phyloP scores from a whole-genome alignment of 108 stramenopile genomes.

The Pelagomonas calceolata region DNA sequence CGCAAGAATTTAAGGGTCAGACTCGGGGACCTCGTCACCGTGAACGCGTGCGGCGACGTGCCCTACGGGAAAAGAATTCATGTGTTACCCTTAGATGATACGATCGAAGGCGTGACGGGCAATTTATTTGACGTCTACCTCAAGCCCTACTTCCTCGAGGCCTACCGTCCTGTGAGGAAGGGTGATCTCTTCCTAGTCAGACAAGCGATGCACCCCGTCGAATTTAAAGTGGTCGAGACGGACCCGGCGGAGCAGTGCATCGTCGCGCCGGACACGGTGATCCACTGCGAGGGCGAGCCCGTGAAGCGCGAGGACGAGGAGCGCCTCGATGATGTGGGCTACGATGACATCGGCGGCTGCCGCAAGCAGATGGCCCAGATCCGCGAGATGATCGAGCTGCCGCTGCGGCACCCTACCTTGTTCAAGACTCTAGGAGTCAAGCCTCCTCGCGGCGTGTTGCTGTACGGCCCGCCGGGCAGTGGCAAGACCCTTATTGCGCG shows the following conservation, averaged over 20 bases:
- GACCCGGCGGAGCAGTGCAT: conserved; percentile 94
- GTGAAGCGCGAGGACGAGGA: conserved; percentile 98
- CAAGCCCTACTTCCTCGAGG: conserved; percentile 99
- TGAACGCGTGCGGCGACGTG: conserved; percentile 86
- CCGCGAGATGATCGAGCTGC: conserved; percentile 99
- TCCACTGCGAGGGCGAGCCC: conserved; percentile 99
- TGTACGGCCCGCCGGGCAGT: conserved; percentile 97
- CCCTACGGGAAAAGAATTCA: conserved; percentile 97
- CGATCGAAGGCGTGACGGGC: conserved; percentile 97
- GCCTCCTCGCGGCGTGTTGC: conserved; percentile 96
- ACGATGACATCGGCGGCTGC: conserved; percentile 99
- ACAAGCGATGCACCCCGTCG: conserved; percentile 96
- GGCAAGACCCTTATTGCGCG: conserved; percentile 99
- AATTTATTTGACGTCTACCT: conserved; percentile 99
- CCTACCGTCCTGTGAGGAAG: conserved; percentile 97
- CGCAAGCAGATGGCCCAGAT: conserved; percentile 97
- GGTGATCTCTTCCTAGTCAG: conserved; percentile 97
- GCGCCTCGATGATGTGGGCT: conserved; percentile 90
- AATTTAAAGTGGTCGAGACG: conserved; percentile 98
- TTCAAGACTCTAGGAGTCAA: conserved; percentile 99
- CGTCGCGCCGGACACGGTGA: conserved; percentile 97
- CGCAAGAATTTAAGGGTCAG: conserved; percentile 97
- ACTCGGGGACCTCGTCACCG: conserved; percentile 89
- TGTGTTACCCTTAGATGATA: conserved; percentile 94
- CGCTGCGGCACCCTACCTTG: conserved; percentile 92